Evolutionary conservation across 306 rosid species (phyloP).

Genomic region (Castanopsis chinensis): DNA sequence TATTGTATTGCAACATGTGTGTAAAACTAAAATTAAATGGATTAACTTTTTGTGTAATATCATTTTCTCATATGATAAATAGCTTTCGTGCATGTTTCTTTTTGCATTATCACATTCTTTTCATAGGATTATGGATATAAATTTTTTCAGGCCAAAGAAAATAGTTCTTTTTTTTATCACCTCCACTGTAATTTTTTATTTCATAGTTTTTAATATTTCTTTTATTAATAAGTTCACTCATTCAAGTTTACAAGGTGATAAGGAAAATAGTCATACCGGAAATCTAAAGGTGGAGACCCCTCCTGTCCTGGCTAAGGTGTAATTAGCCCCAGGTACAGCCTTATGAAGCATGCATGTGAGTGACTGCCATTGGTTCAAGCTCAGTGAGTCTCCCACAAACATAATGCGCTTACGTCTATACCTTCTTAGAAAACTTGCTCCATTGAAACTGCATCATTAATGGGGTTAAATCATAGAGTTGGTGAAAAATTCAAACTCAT

Average conservation of each 20-base stretch:
- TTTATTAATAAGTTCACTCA: neutral
- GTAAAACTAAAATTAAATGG: too few species aligned
- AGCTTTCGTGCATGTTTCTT: too few species aligned
- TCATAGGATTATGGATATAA: neutral
- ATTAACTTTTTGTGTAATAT: too few species aligned
- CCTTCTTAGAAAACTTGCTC: neutral
- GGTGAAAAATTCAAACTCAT: too few species aligned
- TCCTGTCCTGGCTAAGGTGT: constrained; percentile 23
- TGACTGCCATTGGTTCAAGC: constrained; percentile 30
- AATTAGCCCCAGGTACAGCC: constrained; percentile 31
- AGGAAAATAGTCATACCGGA: constrained; percentile 21
- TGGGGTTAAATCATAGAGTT: neutral
- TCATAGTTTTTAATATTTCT: neutral
- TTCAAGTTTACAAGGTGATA: neutral
- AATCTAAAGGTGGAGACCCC: constrained; percentile 40
- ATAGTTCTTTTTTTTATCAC: neutral
- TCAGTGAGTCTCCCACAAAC: constrained; percentile 26
- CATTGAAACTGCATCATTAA: neutral
- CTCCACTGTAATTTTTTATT: neutral
- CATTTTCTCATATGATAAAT: too few species aligned
- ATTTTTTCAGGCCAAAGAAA: too few species aligned
- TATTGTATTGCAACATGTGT: fast-evolving
- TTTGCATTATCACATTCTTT: too few species aligned
- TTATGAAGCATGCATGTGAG: constrained; percentile 49
- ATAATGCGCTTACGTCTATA: constrained; percentile 10